Base-by-base conservation (phyloP, 2,329 filamentous ascomycete genomes). In the Hypoxylon sp. region DNA sequence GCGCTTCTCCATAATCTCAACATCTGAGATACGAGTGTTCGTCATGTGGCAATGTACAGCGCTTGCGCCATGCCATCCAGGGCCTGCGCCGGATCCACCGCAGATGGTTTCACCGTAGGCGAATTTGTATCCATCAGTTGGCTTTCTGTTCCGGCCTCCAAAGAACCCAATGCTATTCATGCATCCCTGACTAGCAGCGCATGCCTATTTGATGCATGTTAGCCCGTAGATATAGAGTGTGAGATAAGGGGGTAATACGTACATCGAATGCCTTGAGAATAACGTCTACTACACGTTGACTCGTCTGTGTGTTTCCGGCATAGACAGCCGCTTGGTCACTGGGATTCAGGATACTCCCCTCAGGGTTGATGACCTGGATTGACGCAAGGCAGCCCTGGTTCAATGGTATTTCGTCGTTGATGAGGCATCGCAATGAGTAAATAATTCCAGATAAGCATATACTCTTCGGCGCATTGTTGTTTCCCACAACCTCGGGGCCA, bases 31-130 rank as follows among this genome's bases (percentile, higher is more conserved):
- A 5, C 90, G 85, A 2, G 90, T 93, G 73, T 93, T 93, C 2
- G 91, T 93, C 90, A 92, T 92, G 76, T 93, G 90, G 1, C 88
- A 90, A 74, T 93, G 90, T 8, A 92, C 89, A n/a, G 89, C 90
- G 26, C 81, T 69, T 13, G 88, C 89, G 17, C 91, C 91, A 66
- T 91, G 83, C 90, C 90, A 92, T 8, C 84, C 83, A 0, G 87
- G 85, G 0, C 90, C 90, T 1, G 91, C 91, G n/a, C 91, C 91
- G 26, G 84, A 86, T 0, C 91, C 91, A 13, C 91, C 91, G 1
- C 89, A 88, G 69, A 93, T 92, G 1, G 91, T 92, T 77, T 93
- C 91, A 75, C 93, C 93, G 81, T 93, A 93, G n/a, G 90, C 91
- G 75, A 93, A 93, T 39, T 67, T 66, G 24, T 68, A 67, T 0